Evolutionary conservation across 495 filamentous ascomycete species (phyloP).

Genomic region (Aspergillus asperescens): DNA sequence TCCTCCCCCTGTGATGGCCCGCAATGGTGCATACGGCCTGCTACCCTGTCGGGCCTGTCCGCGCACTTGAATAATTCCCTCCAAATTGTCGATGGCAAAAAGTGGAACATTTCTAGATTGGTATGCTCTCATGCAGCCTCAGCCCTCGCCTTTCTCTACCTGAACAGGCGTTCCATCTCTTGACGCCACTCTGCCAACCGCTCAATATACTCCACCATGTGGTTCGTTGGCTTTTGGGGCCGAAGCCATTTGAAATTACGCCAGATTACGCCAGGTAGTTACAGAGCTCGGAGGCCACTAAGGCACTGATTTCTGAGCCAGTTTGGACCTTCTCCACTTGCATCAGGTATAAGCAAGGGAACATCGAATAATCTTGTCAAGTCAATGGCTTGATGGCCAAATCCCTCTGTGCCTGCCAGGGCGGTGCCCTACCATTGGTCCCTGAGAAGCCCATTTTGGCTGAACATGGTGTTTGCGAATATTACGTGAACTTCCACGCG

Average conservation of each 20-base stretch:
- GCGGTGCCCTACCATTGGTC: constrained; percentile 9
- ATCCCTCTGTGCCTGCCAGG: neutral
- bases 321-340: neutral
- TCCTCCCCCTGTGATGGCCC: neutral
- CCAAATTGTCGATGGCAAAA: neutral
- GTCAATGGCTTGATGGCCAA: neutral
- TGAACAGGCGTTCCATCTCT: neutral
- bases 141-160: neutral
- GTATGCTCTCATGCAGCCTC: neutral
- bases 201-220: constrained; percentile 6
- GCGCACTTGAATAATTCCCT: neutral
- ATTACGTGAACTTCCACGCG: constrained; percentile 5
- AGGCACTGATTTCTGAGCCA: too few relatives aligned
- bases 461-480: constrained; percentile 3
- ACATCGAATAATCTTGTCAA: neutral
- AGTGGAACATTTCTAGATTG: neutral
- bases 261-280: neutral
- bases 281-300: constrained; percentile 7
- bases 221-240: constrained; percentile 1
- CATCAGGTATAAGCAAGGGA: constrained; percentile 15
- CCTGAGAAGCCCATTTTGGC: constrained; percentile 3
- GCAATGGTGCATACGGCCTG: neutral
- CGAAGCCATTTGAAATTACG: constrained; percentile 9
- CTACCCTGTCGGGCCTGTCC: neutral
- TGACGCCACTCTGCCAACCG: constrained; percentile 1